Conservation (phyloP, 108 stramenopile species). For the Cyclotella cryptica region DNA sequence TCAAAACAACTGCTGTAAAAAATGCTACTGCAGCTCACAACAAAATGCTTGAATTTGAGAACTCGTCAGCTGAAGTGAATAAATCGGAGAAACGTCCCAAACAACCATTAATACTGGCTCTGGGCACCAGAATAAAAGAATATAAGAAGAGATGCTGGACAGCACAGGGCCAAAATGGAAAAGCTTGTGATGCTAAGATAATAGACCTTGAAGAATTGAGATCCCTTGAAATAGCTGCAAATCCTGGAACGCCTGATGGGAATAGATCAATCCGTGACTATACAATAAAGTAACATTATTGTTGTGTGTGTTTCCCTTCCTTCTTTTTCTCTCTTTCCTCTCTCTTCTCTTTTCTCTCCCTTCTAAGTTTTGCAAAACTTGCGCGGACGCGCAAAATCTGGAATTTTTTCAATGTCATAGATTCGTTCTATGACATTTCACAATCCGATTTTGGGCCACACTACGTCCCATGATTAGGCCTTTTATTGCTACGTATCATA, state of each 20-base stretch:
- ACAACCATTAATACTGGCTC: not conserved
- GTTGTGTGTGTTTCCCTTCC: not conserved
- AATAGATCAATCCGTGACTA: not conserved
- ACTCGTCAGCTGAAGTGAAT: not conserved
- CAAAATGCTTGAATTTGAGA: not conserved
- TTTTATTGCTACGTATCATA: too few relatives aligned
- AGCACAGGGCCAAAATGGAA: not conserved
- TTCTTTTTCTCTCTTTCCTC: not conserved
- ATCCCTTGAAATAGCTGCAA: not conserved
- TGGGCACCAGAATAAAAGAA: not conserved
- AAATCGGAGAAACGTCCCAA: not conserved
- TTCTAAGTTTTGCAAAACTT: not conserved
- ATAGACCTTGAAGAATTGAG: not conserved
- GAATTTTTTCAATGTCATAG: too few relatives aligned
- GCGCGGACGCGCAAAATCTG: not conserved
- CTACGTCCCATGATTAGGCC: too few relatives aligned
- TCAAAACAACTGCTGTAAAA: not conserved
- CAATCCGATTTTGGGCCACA: too few relatives aligned
- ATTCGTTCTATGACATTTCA: too few relatives aligned
- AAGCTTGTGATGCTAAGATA: not conserved
- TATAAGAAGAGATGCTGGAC: not conserved
- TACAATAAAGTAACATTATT: not conserved
- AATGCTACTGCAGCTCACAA: not conserved
- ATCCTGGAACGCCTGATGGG: not conserved
- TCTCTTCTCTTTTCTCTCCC: not conserved